Conservation (phyloP, 208 protist species). For the Leishmania braziliensis region DNA sequence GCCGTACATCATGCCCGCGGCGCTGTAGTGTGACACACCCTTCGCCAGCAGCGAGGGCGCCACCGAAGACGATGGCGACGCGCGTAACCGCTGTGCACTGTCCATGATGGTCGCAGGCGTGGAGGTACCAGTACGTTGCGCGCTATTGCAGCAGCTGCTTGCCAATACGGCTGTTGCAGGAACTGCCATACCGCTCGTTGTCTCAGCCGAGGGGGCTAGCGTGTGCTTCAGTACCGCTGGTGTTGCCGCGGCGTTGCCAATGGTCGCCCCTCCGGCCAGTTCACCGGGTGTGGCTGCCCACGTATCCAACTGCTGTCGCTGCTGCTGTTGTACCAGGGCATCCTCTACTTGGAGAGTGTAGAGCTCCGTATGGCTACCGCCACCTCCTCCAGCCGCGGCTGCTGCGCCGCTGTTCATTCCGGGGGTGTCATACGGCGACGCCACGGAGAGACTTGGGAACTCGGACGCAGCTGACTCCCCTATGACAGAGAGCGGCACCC, state of each 20-base stretch:
- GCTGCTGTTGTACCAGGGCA: not conserved
- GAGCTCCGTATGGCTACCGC: not conserved
- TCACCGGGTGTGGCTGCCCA: slow-evolving; percentile 3
- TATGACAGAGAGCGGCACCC: not conserved
- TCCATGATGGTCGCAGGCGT: not conserved
- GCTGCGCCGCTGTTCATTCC: slow-evolving; percentile 3
- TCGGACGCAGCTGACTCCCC: not conserved
- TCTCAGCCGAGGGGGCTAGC: not conserved
- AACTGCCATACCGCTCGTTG: not conserved
- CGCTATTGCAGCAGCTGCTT: not conserved
- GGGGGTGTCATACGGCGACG: slow-evolving; percentile 12
- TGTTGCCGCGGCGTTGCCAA: not conserved
- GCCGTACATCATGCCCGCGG: slow-evolving; percentile 44
- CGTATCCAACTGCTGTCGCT: slow-evolving; percentile 9
- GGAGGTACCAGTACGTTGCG: not conserved
- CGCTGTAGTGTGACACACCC: not conserved
- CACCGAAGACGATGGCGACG: not conserved
- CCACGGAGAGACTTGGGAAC: not conserved
- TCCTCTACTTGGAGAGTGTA: not conserved
- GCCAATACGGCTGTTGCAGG: not conserved
- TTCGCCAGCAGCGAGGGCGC: not conserved
- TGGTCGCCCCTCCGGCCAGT: not conserved
- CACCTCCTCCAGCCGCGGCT: not conserved
- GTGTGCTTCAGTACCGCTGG: not conserved
- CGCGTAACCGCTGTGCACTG: not conserved